Percentiles rank a stretch among this genome's conserved stretches.
These are phyloP conservation scores for Ulmus americana DNA, from an alignment of 331 rosid genomes.

Conservation along the genomic window DNA sequence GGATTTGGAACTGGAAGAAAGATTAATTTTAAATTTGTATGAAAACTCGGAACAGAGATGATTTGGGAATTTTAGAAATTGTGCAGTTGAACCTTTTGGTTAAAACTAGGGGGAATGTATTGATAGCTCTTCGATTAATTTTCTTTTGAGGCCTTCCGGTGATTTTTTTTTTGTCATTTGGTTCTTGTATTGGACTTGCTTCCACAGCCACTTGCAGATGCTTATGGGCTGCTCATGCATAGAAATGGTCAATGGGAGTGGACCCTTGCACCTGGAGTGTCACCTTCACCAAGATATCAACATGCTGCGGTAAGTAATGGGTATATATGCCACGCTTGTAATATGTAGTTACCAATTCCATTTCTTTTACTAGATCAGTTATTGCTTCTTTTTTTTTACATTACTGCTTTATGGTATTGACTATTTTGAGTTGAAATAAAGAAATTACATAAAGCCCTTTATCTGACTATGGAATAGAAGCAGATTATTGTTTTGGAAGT, in stretches of 20 bases:
- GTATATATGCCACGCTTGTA: conserved; percentile 6
- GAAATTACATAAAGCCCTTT: neutral
- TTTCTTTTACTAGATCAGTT: neutral
- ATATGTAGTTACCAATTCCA: neutral
- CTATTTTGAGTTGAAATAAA: conserved; percentile 7
- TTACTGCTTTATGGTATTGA: neutral
- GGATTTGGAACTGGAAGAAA: too few relatives aligned
- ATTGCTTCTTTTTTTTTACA: neutral
- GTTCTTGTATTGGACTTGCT: conserved; percentile 21
- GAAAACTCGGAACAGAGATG: neutral
- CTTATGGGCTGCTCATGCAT: conserved; percentile 96
- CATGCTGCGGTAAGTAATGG: conserved; percentile 88
- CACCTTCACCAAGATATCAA: conserved; percentile 93
- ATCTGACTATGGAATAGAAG: neutral
- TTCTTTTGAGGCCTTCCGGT: conserved; percentile 4
- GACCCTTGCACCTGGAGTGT: conserved; percentile 99
- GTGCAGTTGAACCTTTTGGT: neutral
- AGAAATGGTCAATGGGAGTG: conserved; percentile 98
- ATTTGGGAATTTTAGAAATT: neutral
- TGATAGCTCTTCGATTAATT: neutral
- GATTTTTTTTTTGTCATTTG: conserved; percentile 4
- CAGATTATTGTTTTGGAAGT: neutral
- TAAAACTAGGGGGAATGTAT: conserved; percentile 1
- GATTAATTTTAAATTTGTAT: too few relatives aligned
- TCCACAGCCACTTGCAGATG: conserved; percentile 83